Base-by-base conservation (phyloP, 2,329 filamentous ascomycete genomes). In the Pleurostoma richardsiae region DNA sequence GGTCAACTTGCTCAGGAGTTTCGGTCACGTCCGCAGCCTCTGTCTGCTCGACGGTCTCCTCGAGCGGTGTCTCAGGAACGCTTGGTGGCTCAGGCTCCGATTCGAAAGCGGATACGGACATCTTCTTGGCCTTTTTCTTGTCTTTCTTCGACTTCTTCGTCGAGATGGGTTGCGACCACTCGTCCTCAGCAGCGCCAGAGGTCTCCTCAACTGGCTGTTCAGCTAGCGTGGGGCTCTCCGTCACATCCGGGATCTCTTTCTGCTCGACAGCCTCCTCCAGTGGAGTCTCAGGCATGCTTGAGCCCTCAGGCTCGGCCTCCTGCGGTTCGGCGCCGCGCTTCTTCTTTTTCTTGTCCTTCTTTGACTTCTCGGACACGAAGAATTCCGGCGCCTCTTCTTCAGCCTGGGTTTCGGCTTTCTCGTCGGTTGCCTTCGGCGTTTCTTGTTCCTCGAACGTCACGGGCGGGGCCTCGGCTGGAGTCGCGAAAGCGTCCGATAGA, bases 261-360 rank as follows among this genome's bases (percentile, higher is more conserved):
- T 26, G 29, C 5, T 42, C 40, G 6, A 36, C 5, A 10, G 29
- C 8, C 26, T 42, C 39, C 26, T 42, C 40, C 11, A 29, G 5
- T 7, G 30, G 39, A 11, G 28, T 39, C 47, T 56, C 41, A 47
- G 49, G 36, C 26, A 41, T 30, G 11, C 19, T 43, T 10, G 44
- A 26, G 27, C n/a, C 5, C 28, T 41, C 29, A 10, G 28, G 29
- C 7, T 49, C 48, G n/a, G 31, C 11, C 7, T 44, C 42, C 39
- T 50, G 46, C 19, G 46, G 52, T 36, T 50, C 51, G 40, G 36
- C 39, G 29, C 10, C 19, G 27, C 42, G 52, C 56, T 49, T 50
- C 56, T 49, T 50, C 52, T 56, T 61, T 49, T 61, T 62, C 55
- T 66, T 67, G 36, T 54, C 54, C 49, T 61, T 62, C 51, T 60